Evolutionary conservation across 495 filamentous ascomycete species (phyloP).

Genomic region (Penicillium paradoxum): DNA sequence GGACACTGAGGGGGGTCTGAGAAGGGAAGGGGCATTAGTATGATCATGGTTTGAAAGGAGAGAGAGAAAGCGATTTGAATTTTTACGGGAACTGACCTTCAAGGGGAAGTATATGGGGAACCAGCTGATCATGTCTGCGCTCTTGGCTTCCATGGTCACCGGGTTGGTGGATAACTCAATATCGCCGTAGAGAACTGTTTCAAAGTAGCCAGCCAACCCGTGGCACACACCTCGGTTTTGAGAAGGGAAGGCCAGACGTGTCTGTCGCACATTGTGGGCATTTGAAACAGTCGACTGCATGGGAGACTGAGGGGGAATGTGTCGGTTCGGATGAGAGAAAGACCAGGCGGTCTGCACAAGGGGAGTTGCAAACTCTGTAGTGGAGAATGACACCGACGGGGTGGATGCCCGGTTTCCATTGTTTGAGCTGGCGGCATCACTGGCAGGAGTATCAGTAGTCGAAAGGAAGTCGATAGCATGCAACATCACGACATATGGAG

Average conservation of each 20-base stretch:
- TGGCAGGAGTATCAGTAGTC: constrained; percentile 27
- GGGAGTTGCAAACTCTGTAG: constrained; percentile 29
- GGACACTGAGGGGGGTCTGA: constrained; percentile 82
- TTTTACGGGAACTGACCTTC: constrained; percentile 58
- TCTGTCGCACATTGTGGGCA: constrained; percentile 79
- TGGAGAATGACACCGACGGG: constrained; percentile 24
- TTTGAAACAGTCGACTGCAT: constrained; percentile 52
- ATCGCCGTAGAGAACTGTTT: constrained; percentile 78
- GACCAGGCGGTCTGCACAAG: constrained; percentile 46
- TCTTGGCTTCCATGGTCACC: constrained; percentile 86
- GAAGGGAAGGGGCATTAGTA: background rate
- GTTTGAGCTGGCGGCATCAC: constrained; percentile 10
- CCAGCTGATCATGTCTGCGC: constrained; percentile 96
- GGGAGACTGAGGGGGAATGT: constrained; percentile 34
- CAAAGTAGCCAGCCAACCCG: constrained; percentile 92
- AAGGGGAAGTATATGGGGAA: constrained; percentile 98
- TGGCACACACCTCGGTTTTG: constrained; percentile 77
- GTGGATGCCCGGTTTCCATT: constrained; percentile 26
- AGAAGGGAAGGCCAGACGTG: constrained; percentile 67
- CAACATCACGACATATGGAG: constrained; percentile 89
- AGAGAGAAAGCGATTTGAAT: background rate
- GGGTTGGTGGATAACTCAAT: constrained; percentile 91
- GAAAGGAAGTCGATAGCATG: constrained; percentile 80
- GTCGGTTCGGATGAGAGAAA: constrained; percentile 43
- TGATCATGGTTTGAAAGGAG: background rate